Evolutionary conservation across 805 yeast genomes (phyloP).

Genomic region (Wickerhamomyces chambardii): DNA sequence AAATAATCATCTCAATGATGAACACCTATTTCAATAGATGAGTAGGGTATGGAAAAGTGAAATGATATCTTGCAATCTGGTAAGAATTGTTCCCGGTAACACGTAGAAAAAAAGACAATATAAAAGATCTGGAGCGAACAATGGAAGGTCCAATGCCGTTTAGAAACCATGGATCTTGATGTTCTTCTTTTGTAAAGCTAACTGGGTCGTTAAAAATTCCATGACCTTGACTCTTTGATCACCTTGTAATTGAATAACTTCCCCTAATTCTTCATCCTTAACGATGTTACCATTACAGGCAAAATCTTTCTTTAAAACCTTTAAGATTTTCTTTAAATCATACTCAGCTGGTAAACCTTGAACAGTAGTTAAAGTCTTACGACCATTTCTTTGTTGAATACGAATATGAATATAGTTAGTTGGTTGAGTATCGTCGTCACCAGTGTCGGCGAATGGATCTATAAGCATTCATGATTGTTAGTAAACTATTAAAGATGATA

Average conservation of each 20-base stretch:
- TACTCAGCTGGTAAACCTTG: slow-evolving; percentile 96
- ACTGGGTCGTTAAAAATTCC: slow-evolving; percentile 82
- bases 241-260: slow-evolving; percentile 96
- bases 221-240: slow-evolving; percentile 96
- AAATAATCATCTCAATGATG: no score
- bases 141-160: no score
- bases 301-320: slow-evolving; percentile 93
- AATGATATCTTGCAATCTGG: no score
- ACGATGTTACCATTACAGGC: slow-evolving; percentile 99
- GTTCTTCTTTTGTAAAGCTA: slow-evolving; percentile 89
- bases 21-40: no score
- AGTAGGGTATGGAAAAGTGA: no score
- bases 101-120: no score
- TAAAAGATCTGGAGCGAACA: no score
- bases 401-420: slow-evolving; percentile 95
- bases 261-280: slow-evolving; percentile 93
- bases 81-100: no score
- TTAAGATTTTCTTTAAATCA: slow-evolving; percentile 87
- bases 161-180: slow-evolving; percentile 98
- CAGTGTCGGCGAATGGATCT: slow-evolving; percentile 99
- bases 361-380: slow-evolving; percentile 96
- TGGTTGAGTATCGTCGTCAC: slow-evolving; percentile 97
- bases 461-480: slow-evolving; percentile 1
- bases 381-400: slow-evolving; percentile 99
- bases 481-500: slow-evolving; percentile 2